A percentile compares a stretch with the other conserved stretches of the same genome.
Conservation (phyloP, 2,329 filamentous ascomycete species). For the Penicillium capsulatum region DNA sequence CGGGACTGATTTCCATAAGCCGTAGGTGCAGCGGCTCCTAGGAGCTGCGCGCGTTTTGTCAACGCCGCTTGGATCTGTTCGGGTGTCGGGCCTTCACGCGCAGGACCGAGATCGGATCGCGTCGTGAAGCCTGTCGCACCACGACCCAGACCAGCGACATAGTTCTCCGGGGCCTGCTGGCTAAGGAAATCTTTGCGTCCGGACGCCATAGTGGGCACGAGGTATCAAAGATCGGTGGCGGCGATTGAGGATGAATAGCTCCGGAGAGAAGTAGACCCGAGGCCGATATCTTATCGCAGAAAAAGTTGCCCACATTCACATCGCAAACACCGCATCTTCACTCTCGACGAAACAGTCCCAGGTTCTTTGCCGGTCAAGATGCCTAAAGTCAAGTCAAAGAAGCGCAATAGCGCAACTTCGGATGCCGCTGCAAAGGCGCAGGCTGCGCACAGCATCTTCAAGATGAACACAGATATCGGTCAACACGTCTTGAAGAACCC, state of each 20-base stretch:
- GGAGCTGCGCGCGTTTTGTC: conserved; percentile 82
- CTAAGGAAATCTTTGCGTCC: conserved; percentile 79
- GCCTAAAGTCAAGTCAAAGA: conserved; percentile 53
- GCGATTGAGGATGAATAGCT: conserved; percentile 7
- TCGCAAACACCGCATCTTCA: conserved; percentile 2
- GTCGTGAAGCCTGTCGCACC: conserved; percentile 98
- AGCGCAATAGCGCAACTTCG: conserved; percentile 48
- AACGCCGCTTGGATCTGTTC: conserved; percentile 98
- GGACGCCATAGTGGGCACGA: conserved; percentile 48
- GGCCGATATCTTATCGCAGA: conserved; percentile 26
- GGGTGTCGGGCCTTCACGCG: conserved; percentile 89
- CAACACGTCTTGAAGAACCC: conserved; percentile 92
- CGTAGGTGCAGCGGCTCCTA: conserved; percentile 67
- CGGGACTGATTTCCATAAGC: conserved; percentile 66
- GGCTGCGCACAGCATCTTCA: conserved; percentile 80
- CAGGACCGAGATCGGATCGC: conserved; percentile 90
- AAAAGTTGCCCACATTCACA: conserved; percentile 21
- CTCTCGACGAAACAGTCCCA: no score
- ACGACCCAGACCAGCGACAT: conserved; percentile 93
- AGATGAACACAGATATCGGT: conserved; percentile 89
- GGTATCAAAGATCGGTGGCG: conserved; percentile 3
- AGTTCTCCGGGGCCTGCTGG: conserved; percentile 80
- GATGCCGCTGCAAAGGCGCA: conserved; percentile 47
- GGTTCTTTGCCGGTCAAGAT: conserved; percentile 33
- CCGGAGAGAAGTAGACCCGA: conserved; percentile 21